These are phyloP conservation scores for Geotrichum armillariae DNA, from an alignment of 1,139 yeast genomes.

Conservation along the genomic window DNA sequence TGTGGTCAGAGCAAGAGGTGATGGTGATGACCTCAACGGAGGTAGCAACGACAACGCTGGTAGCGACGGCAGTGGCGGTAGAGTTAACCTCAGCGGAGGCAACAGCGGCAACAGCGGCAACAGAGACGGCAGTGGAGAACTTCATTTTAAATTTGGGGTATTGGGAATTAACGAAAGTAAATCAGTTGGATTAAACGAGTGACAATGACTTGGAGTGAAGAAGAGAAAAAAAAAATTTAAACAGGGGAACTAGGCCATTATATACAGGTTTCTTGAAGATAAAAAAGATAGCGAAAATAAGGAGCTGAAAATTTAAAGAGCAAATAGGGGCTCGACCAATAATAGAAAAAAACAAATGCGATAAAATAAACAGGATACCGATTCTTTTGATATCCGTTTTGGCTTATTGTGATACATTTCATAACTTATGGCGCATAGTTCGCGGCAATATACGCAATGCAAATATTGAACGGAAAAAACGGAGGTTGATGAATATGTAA, in stretches of 20 bases:
- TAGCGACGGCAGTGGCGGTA: conserved; percentile 26
- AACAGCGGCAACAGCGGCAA: conserved; percentile 31
- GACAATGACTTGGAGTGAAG: conserved; percentile 12
- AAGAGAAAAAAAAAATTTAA: conserved; percentile 3
- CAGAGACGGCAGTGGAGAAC: conserved; percentile 35
- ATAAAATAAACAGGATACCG: background rate
- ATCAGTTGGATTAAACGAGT: conserved; percentile 24
- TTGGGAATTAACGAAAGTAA: conserved; percentile 4
- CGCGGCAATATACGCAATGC: background rate
- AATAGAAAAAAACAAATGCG: background rate
- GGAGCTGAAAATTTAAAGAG: background rate
- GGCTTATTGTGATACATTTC: background rate
- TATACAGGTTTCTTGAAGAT: background rate
- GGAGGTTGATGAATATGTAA: too few species aligned
- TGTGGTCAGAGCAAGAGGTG: conserved; percentile 18
- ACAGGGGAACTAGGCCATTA: background rate
- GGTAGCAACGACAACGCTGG: conserved; percentile 22
- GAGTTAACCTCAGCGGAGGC: conserved; percentile 28
- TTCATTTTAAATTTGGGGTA: conserved; percentile 32
- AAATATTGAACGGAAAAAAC: background rate
- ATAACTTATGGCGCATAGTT: background rate
- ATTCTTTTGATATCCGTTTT: background rate
- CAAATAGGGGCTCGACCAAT: background rate
- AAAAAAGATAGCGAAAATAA: background rate
- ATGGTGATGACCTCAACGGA: conserved; percentile 13